Conservation (phyloP, 768 basidiomycete species). For the Amanita pallidorosea region DNA sequence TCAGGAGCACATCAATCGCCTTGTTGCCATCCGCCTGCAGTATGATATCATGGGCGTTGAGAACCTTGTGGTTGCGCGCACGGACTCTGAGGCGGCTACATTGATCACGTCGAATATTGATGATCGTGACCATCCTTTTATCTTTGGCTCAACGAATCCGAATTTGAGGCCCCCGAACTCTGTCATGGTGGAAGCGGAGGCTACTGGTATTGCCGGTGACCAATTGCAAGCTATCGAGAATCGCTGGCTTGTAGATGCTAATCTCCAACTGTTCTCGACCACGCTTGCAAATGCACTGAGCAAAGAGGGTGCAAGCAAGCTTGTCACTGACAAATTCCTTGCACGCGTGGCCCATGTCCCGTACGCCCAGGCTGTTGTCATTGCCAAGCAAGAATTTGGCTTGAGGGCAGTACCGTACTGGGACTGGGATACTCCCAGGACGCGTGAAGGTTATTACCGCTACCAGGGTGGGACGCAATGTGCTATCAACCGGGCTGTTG, state of each 20-base stretch:
- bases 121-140: constrained; percentile 94
- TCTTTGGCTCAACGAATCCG: constrained; percentile 83
- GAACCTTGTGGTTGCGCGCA: constrained; percentile 87
- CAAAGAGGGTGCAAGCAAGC: constrained; percentile 41
- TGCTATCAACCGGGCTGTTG: constrained; percentile 83
- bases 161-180: constrained; percentile 57
- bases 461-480: constrained; percentile 96
- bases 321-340: constrained; percentile 50
- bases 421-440: constrained; percentile 92
- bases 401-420: constrained; percentile 71
- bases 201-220: constrained; percentile 66
- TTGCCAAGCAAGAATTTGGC: constrained; percentile 76
- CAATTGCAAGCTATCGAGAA: constrained; percentile 86
- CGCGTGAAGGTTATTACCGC: constrained; percentile 93
- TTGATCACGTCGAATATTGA: constrained; percentile 96
- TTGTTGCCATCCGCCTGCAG: constrained; percentile 93
- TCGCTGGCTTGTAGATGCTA: constrained; percentile 70
- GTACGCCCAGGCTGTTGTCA: constrained; percentile 52
- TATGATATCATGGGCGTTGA: constrained; percentile 98
- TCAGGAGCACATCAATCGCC: constrained; percentile 94
- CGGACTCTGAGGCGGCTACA: constrained; percentile 96
- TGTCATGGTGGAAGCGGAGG: constrained; percentile 79
- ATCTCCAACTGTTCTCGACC: constrained; percentile 69
- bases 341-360: constrained; percentile 57
- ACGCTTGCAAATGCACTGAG: constrained; percentile 58